A percentile compares a stretch with the other conserved stretches of the same genome.
phyloP scores from a whole-genome alignment of 2,329 filamentous ascomycete genomes.

The Ophiocordyceps australis region DNA sequence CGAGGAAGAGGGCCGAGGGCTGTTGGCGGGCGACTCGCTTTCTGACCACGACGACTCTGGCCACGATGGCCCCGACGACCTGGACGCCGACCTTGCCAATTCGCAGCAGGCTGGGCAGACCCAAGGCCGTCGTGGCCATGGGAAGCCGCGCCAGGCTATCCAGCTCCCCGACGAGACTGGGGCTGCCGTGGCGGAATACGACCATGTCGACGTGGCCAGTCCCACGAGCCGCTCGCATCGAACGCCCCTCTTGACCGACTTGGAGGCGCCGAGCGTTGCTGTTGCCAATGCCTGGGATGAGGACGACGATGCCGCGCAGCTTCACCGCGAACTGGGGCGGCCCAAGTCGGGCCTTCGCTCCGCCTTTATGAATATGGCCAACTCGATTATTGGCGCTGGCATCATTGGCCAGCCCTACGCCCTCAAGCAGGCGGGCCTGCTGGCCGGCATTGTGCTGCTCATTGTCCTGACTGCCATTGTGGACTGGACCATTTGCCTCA shows the following conservation, averaged over 20 bases:
- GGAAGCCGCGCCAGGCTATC: too few relatives aligned
- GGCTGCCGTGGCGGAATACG: too few relatives aligned
- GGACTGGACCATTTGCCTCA: constrained; percentile 95
- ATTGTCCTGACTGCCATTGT: constrained; percentile 64
- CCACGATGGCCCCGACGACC: background rate
- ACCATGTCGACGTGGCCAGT: constrained; percentile 20
- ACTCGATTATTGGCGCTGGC: constrained; percentile 77
- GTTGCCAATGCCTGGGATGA: constrained; percentile 37
- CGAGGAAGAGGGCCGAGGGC: constrained; percentile 14
- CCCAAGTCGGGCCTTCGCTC: constrained; percentile 73
- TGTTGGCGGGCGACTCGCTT: constrained; percentile 11
- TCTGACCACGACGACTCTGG: constrained; percentile 9
- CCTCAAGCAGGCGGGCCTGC: constrained; percentile 77
- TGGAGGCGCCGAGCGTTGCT: constrained; percentile 62
- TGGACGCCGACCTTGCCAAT: background rate
- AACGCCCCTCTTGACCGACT: constrained; percentile 60
- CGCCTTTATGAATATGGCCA: constrained; percentile 99
- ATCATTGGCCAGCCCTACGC: constrained; percentile 85
- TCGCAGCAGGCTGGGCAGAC: constrained; percentile 1
- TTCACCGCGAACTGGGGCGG: constrained; percentile 40
- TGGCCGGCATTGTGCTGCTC: constrained; percentile 63
- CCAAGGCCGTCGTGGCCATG: too few relatives aligned
- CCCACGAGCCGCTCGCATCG: constrained; percentile 29
- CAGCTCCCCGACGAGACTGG: constrained; percentile 24
- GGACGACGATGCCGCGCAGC: constrained; percentile 23